Evolutionary conservation across 495 filamentous ascomycete species (phyloP).

Genomic region (Podospora tetraspora): DNA sequence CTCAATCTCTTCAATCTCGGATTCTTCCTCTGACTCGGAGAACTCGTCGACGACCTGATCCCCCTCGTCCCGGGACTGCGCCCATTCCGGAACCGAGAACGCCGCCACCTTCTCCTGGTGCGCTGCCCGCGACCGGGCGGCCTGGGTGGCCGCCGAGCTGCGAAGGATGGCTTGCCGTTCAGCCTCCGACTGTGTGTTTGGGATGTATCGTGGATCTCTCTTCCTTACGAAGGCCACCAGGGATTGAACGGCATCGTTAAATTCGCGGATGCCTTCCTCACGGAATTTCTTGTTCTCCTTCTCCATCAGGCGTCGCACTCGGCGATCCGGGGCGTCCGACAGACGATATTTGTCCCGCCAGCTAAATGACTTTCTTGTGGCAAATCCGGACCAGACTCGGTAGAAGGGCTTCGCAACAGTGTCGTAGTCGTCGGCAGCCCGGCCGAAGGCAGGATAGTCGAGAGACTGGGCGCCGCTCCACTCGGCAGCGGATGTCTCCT

Average conservation of each 20-base stretch:
- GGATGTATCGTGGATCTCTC: slow-evolving; percentile 78
- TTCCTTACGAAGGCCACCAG: slow-evolving; percentile 90
- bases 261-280: slow-evolving; percentile 76
- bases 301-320: slow-evolving; percentile 79
- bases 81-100: slow-evolving; percentile 73
- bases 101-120: slow-evolving; percentile 65
- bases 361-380: slow-evolving; percentile 76
- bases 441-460: slow-evolving; percentile 78
- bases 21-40: slow-evolving; percentile 50
- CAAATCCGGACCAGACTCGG: slow-evolving; percentile 70
- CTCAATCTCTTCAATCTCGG: slow-evolving; percentile 62
- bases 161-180: slow-evolving; percentile 75
- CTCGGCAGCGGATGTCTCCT: slow-evolving; percentile 68
- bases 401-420: slow-evolving; percentile 76
- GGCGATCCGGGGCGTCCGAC: slow-evolving; percentile 82
- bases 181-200: slow-evolving; percentile 61
- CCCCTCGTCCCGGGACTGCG: slow-evolving; percentile 48
- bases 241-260: slow-evolving; percentile 84
- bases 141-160: slow-evolving; percentile 75
- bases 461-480: slow-evolving; percentile 52
- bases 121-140: slow-evolving; percentile 74
- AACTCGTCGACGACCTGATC: slow-evolving; percentile 34
- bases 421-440: slow-evolving; percentile 60
- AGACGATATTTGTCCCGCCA: slow-evolving; percentile 83
- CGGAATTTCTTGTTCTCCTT: slow-evolving; percentile 89